Evolutionary conservation across 805 yeast genomes (phyloP).

Genomic region (Blastobotrys mokoenaii): DNA sequence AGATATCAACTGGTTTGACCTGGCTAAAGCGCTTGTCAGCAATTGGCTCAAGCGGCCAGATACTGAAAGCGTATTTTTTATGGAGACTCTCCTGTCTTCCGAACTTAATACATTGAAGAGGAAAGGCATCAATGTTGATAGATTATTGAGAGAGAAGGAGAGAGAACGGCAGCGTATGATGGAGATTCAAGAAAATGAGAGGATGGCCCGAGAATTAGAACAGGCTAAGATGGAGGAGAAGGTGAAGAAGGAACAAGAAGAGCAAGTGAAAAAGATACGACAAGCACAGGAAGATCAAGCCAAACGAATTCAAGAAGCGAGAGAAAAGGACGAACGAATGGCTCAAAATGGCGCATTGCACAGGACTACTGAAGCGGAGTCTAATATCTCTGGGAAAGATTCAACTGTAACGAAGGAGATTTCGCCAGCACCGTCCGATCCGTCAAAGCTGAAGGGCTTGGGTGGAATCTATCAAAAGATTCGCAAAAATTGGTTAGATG

Average conservation of each 20-base stretch:
- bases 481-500: too few species aligned
- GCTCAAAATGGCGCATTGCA: not conserved
- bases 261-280: not conserved
- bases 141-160: conserved; percentile 23
- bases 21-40: conserved; percentile 27
- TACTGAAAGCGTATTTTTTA: conserved; percentile 31
- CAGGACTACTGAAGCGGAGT: too few species aligned
- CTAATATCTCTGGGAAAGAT: too few species aligned
- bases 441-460: not conserved
- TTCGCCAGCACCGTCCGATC: not conserved
- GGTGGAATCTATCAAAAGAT: too few species aligned
- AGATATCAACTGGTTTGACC: conserved; percentile 31
- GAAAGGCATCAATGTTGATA: conserved; percentile 32
- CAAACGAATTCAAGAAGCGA: not conserved
- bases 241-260: not conserved
- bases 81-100: conserved; percentile 29
- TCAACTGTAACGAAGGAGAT: too few species aligned
- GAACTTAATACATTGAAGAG: conserved; percentile 24
- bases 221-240: not conserved
- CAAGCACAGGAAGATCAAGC: not conserved
- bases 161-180: conserved; percentile 14
- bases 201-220: not conserved
- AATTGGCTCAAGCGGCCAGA: conserved; percentile 24
- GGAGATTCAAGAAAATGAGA: conserved; percentile 2
- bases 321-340: not conserved